Percentiles rank a stretch among this genome's conserved stretches.
phyloP scores from a whole-genome alignment of 257 asterid genomes.

The Asclepias syriaca region DNA sequence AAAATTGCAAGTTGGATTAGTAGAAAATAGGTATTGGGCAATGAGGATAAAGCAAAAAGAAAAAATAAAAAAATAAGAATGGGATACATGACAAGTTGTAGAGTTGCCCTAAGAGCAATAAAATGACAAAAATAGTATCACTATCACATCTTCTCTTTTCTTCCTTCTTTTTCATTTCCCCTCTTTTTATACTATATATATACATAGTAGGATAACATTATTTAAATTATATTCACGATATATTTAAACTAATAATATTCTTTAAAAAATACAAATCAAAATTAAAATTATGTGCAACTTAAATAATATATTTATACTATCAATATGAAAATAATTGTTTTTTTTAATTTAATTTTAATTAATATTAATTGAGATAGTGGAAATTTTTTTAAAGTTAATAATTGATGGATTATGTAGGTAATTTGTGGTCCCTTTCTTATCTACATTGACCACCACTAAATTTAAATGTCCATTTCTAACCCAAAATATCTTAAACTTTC shows the following conservation, averaged over 20 bases:
- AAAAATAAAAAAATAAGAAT: not conserved
- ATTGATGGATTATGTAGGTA: not conserved
- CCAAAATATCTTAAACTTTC: not conserved
- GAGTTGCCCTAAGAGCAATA: not conserved
- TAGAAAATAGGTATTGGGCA: not conserved
- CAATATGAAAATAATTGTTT: too few relatives aligned
- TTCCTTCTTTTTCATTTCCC: too few relatives aligned
- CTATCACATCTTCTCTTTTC: not conserved
- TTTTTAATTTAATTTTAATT: too few relatives aligned
- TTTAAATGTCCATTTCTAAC: constrained; percentile 1
- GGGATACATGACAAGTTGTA: not conserved
- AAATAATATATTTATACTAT: too few relatives aligned
- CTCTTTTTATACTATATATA: too few relatives aligned
- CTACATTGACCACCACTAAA: constrained; percentile 1
- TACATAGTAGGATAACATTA: too few relatives aligned
- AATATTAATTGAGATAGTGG: not conserved
- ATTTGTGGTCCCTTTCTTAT: not conserved
- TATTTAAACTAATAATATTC: too few relatives aligned
- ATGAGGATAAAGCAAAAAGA: not conserved
- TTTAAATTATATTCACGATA: too few relatives aligned
- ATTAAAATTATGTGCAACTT: too few relatives aligned
- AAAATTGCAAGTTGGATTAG: not conserved
- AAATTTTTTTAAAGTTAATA: not conserved
- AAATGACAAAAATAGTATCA: not conserved
- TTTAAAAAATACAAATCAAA: too few relatives aligned